These are phyloP conservation scores for Dactylellina parvicollis DNA, from an alignment of 2,329 filamentous ascomycete genomes.

Conservation along the genomic window DNA sequence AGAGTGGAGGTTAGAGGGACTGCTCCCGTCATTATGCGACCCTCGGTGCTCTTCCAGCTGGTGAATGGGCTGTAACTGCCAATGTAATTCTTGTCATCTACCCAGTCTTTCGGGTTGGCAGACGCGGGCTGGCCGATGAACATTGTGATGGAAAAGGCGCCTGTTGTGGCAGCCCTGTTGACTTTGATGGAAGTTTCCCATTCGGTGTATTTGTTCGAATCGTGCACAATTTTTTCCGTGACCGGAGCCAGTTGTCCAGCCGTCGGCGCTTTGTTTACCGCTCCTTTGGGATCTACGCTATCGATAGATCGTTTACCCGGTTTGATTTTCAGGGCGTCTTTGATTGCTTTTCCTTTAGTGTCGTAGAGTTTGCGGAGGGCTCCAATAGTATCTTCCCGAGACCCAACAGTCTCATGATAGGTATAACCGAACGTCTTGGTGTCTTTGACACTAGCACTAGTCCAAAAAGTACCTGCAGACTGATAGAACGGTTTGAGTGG, in stretches of 20 bases:
- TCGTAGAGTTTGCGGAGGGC: slow-evolving; percentile 4
- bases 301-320: slow-evolving; percentile 35
- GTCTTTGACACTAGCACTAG: slow-evolving; percentile 1
- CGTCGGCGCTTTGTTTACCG: slow-evolving; percentile 59
- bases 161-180: slow-evolving; percentile 61
- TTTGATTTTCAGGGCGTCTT: slow-evolving; percentile 58
- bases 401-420: slow-evolving; percentile 71
- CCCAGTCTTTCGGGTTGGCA: background rate
- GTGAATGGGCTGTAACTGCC: slow-evolving; percentile 56
- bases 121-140: slow-evolving; percentile 62
- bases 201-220: slow-evolving; percentile 57
- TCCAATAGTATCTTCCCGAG: slow-evolving; percentile 52
- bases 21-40: background rate
- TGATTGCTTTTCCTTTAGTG: background rate
- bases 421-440: slow-evolving; percentile 75
- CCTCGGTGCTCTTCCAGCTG: background rate
- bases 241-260: slow-evolving; percentile 58
- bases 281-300: background rate
- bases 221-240: background rate
- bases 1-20: too few relatives aligned
- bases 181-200: slow-evolving; percentile 61
- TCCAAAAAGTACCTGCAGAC: slow-evolving; percentile 39
- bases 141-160: slow-evolving; percentile 57
- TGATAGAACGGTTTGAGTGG: slow-evolving; percentile 55
- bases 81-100: slow-evolving; percentile 60